These are phyloP conservation scores for Fomitopsis serialis DNA, from an alignment of 768 basidiomycete genomes.

Conservation along the genomic window DNA sequence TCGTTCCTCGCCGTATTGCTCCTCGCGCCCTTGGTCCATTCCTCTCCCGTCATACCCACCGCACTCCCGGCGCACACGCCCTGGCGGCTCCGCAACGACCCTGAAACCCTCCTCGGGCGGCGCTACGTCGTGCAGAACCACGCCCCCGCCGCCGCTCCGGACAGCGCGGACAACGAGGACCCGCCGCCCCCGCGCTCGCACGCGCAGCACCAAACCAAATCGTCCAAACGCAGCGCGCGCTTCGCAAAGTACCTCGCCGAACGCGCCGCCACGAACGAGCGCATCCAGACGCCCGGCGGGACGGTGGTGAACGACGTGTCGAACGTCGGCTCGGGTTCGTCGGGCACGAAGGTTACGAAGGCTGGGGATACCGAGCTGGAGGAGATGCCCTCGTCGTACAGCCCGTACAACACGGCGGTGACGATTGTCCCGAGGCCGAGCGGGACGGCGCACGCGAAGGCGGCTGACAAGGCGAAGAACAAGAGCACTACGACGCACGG, in stretches of 20 bases:
- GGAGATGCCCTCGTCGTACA: neutral
- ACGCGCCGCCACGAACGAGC: slow-evolving; percentile 5
- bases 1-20: neutral
- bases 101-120: slow-evolving; percentile 17
- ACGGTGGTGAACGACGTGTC: slow-evolving; percentile 10
- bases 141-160: neutral
- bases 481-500: neutral
- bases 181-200: neutral
- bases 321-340: slow-evolving; percentile 10
- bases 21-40: neutral
- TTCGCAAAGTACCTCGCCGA: slow-evolving; percentile 17
- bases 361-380: neutral
- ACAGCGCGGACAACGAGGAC: neutral
- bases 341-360: neutral
- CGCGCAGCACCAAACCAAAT: neutral
- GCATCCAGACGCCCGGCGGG: neutral
- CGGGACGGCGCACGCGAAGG: neutral
- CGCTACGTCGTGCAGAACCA: slow-evolving; percentile 16
- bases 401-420: neutral
- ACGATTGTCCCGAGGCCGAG: neutral
- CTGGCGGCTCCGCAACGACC: slow-evolving; percentile 4
- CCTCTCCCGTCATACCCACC: neutral
- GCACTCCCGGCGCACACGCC: neutral
- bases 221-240: slow-evolving; percentile 3
- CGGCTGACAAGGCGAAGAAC: neutral